phyloP scores from a whole-genome alignment of 345 rosid genomes.

The Lepidium sativum region DNA sequence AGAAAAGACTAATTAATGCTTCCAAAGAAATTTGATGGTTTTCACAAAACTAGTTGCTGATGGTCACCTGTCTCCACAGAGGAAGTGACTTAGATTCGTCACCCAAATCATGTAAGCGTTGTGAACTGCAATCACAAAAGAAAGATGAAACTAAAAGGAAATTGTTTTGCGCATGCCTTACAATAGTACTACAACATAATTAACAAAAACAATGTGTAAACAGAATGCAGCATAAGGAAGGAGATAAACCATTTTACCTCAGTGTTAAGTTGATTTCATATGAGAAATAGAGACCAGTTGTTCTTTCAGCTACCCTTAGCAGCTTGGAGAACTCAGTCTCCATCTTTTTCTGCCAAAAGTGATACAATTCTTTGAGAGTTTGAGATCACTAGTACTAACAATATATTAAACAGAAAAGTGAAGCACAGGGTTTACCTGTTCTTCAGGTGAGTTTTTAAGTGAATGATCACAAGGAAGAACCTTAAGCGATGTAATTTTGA shows the following conservation, averaged over 20 bases:
- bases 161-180: background rate
- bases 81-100: slow-evolving; percentile 93
- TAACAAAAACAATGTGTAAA: background rate
- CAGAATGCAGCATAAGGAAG: background rate
- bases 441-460: slow-evolving; percentile 54
- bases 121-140: slow-evolving; percentile 49
- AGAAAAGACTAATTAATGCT: background rate
- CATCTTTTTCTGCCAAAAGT: slow-evolving; percentile 61
- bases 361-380: background rate
- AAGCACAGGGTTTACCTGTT: slow-evolving; percentile 46
- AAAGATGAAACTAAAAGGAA: slow-evolving; percentile 4
- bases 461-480: slow-evolving; percentile 86
- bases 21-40: background rate
- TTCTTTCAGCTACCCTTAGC: slow-evolving; percentile 63
- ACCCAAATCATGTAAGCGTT: slow-evolving; percentile 78
- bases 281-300: slow-evolving; percentile 79
- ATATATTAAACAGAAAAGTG: background rate
- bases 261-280: slow-evolving; percentile 82
- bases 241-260: slow-evolving; percentile 39
- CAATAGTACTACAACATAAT: background rate
- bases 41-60: background rate
- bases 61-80: slow-evolving; percentile 95
- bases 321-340: slow-evolving; percentile 71
- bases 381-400: background rate
- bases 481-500: slow-evolving; percentile 66